Conservation (phyloP, 2,329 filamentous ascomycete genomes). For the Bipolaris cookei region DNA sequence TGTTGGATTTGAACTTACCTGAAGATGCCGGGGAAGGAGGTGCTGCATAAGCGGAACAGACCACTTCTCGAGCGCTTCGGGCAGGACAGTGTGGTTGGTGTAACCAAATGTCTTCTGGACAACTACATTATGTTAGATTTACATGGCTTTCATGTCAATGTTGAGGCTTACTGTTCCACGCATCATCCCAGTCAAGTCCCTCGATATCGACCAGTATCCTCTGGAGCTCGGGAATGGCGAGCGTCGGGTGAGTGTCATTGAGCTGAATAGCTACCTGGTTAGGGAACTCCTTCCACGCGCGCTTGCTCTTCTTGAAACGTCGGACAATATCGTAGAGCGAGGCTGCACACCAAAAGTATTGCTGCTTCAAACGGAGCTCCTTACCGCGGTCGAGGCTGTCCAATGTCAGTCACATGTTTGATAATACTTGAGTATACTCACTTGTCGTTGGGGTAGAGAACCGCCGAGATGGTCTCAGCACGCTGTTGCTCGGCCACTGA, state of each 20-base stretch:
- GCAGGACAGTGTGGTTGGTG: slow-evolving; percentile 97
- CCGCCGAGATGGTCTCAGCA: slow-evolving; percentile 98
- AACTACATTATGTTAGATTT: slow-evolving; percentile 42
- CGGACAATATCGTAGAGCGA: slow-evolving; percentile 96
- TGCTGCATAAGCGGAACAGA: slow-evolving; percentile 91
- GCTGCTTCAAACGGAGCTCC: slow-evolving; percentile 96
- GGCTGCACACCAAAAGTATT: slow-evolving; percentile 99
- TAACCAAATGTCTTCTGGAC: slow-evolving; percentile 78
- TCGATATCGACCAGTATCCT: slow-evolving; percentile 90
- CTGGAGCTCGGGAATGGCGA: slow-evolving; percentile 94
- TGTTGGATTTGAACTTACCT: slow-evolving; percentile 49
- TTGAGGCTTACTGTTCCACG: slow-evolving; percentile 72
- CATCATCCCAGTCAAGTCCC: slow-evolving; percentile 89
- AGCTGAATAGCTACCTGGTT: slow-evolving; percentile 97
- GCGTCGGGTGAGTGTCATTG: slow-evolving; percentile 95
- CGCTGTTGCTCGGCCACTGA: slow-evolving; percentile 97
- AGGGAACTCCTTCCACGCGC: slow-evolving; percentile 88
- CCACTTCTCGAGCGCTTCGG: slow-evolving; percentile 98
- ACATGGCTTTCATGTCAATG: background rate
- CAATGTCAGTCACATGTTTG: slow-evolving; percentile 17
- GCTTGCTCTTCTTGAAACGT: slow-evolving; percentile 96
- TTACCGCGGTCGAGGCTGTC: slow-evolving; percentile 82
- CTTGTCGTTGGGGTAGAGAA: slow-evolving; percentile 97
- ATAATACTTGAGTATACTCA: slow-evolving; percentile 18
- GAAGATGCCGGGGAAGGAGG: slow-evolving; percentile 88